Evolutionary conservation across 139 green algal species (phyloP).

Genomic region (Ostreobium quekettii): DNA sequence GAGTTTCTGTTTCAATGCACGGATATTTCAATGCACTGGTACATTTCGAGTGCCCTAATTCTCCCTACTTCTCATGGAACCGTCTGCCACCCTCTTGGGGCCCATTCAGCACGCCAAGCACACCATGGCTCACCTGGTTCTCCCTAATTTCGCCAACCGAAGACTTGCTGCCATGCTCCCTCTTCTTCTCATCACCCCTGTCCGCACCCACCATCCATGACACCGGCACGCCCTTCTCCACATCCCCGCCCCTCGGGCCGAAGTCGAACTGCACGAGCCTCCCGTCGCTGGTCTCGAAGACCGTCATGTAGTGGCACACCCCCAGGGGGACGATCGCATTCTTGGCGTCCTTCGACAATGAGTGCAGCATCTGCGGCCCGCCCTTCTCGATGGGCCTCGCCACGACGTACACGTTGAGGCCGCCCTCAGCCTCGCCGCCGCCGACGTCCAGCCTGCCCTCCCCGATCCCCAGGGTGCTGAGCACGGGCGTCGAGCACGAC

Average conservation of each 20-base stretch:
- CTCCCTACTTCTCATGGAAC: no score
- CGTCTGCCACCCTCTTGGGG: no score
- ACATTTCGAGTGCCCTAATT: no score
- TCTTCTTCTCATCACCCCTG: slow-evolving; percentile 2
- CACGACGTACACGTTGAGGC: slow-evolving; percentile 54
- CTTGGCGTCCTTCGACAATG: slow-evolving; percentile 28
- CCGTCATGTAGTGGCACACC: slow-evolving; percentile 58
- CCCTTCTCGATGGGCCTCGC: slow-evolving; percentile 42
- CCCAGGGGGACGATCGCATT: slow-evolving; percentile 38
- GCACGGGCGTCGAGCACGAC: background rate
- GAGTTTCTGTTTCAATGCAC: no score
- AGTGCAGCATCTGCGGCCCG: slow-evolving; percentile 36
- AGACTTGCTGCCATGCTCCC: slow-evolving; percentile 20
- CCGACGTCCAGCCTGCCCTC: background rate
- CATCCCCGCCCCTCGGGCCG: slow-evolving; percentile 49
- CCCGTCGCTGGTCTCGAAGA: slow-evolving; percentile 45
- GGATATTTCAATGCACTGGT: no score
- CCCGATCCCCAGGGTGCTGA: background rate
- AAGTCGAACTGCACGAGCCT: slow-evolving; percentile 57
- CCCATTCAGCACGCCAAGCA: no score
- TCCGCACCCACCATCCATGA: background rate
- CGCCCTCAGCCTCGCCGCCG: background rate
- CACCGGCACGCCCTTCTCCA: slow-evolving; percentile 28
- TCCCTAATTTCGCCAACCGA: slow-evolving; percentile 31
- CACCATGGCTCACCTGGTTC: slow-evolving; percentile 20